Conservation (phyloP, 495 filamentous ascomycete genomes). For the Clavariopsis aquatica region DNA sequence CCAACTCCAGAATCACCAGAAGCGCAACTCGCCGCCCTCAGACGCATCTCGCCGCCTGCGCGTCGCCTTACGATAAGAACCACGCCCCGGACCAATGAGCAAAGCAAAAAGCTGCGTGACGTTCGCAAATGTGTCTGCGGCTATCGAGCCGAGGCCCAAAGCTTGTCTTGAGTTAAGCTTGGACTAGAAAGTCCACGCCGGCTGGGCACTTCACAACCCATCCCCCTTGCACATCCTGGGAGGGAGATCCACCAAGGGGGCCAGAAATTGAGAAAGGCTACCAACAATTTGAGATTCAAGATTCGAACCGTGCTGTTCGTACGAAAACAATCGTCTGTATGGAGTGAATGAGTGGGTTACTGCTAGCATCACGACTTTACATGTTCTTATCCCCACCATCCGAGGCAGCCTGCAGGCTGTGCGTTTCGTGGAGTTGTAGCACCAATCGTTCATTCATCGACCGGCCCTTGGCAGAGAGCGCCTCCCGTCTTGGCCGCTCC, state of each 20-base stretch:
- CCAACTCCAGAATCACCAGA: background rate
- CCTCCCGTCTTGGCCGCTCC: constrained; percentile 10
- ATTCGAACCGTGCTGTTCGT: no score
- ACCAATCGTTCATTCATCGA: background rate
- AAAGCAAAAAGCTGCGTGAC: constrained; percentile 1
- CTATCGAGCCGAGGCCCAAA: constrained; percentile 14
- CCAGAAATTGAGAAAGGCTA: no score
- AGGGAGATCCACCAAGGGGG: no score
- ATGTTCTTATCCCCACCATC: background rate
- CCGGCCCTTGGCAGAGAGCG: background rate
- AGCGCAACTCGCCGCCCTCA: background rate
- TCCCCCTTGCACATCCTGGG: background rate
- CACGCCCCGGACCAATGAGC: background rate
- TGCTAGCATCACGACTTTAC: background rate
- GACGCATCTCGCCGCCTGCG: constrained; percentile 12
- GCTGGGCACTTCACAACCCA: background rate
- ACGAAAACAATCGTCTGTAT: no score
- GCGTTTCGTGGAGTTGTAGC: background rate
- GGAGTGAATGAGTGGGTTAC: no score
- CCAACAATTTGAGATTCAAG: no score
- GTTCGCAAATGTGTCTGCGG: constrained; percentile 7
- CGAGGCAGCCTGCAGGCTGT: background rate
- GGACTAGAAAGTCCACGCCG: constrained; percentile 5
- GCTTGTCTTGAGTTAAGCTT: constrained; percentile 19
- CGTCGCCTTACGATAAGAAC: background rate